Evolutionary conservation across 192 early-diverging fungal species (phyloP).

Genomic region (Entrophospora sp.): DNA sequence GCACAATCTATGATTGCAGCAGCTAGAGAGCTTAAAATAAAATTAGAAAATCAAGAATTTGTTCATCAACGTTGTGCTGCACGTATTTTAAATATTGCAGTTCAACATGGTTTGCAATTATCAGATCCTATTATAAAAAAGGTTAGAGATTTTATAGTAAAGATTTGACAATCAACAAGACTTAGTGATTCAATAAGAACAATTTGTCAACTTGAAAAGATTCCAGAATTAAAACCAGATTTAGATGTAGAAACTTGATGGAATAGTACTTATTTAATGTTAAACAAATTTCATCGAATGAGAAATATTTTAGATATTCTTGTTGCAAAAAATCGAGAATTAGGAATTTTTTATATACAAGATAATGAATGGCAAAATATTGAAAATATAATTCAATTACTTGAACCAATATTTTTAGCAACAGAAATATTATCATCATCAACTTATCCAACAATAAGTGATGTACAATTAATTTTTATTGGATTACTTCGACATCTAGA

Average conservation of each 20-base stretch:
- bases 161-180: conserved; percentile 1
- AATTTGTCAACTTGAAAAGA: conserved; percentile 8
- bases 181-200: conserved; percentile 3
- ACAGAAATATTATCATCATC: conserved; percentile 1
- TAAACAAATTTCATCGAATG: conserved; percentile 6
- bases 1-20: background rate
- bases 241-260: conserved; percentile 1
- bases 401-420: background rate
- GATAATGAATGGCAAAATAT: background rate
- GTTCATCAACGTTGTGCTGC: background rate
- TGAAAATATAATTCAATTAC: background rate
- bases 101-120: conserved; percentile 1
- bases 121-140: background rate
- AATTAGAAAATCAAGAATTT: conserved; percentile 6
- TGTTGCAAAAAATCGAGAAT: background rate
- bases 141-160: background rate
- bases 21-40: background rate
- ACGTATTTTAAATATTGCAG: conserved; percentile 4
- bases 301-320: conserved; percentile 10
- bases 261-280: conserved; percentile 11
- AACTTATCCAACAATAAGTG: background rate
- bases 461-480: background rate
- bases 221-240: background rate
- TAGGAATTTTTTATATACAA: background rate
- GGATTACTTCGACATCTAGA: background rate